Percentiles rank a stretch among this genome's conserved stretches.
Conservation (phyloP, 2,329 filamentous ascomycete species). For the Neonectria ditissima region DNA sequence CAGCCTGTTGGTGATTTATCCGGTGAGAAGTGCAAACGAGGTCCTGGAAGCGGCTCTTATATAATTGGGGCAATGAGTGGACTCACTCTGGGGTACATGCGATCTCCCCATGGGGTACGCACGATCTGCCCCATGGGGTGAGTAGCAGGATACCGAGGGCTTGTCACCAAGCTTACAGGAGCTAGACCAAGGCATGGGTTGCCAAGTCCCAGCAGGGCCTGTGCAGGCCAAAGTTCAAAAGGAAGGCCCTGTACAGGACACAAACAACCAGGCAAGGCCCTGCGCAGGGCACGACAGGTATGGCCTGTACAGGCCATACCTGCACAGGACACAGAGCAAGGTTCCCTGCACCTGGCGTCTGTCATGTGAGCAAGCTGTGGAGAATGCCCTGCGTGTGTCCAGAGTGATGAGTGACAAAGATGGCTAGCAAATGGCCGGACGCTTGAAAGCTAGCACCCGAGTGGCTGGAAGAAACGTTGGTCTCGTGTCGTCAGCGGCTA, state of each 20-base stretch:
- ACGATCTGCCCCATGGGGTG: constrained; percentile 6
- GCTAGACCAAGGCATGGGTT: not conserved
- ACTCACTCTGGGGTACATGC: not conserved
- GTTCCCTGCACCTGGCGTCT: not conserved
- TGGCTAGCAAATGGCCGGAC: not conserved
- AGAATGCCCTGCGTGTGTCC: constrained; percentile 42
- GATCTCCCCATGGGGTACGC: constrained; percentile 8
- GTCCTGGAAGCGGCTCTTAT: constrained; percentile 8
- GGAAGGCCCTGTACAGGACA: not conserved
- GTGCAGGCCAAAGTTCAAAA: not conserved
- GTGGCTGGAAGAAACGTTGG: not conserved
- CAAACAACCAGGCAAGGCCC: not conserved
- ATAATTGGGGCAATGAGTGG: not conserved
- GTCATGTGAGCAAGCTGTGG: constrained; percentile 5
- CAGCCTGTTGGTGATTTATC: not conserved
- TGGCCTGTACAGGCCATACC: no score
- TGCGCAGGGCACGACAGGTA: not conserved
- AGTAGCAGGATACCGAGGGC: constrained; percentile 1
- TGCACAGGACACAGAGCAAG: not conserved
- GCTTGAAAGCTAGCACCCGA: not conserved
- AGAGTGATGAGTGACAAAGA: not conserved
- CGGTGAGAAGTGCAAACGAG: not conserved
- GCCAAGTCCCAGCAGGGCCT: not conserved
- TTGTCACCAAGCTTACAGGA: constrained; percentile 5
- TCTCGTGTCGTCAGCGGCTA: not conserved